Evolutionary conservation across 331 rosid species (phyloP).

Genomic region (Rosa hybrid): DNA sequence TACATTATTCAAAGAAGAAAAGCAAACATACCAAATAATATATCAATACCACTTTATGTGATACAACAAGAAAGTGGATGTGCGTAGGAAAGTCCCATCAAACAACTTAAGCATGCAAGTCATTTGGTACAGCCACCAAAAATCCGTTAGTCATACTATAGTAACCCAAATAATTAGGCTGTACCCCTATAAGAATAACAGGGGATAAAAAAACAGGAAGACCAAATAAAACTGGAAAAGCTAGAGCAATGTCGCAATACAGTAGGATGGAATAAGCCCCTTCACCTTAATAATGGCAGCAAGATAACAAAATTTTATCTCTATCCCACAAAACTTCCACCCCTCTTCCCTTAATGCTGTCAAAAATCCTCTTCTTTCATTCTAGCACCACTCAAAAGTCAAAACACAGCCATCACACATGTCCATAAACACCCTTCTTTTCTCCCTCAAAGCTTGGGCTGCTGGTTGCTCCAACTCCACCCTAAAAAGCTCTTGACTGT

Average conservation of each 20-base stretch:
- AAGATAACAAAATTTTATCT: background rate
- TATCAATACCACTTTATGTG: background rate
- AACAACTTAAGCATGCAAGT: background rate
- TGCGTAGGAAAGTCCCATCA: background rate
- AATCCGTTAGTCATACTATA: background rate
- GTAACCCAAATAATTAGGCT: background rate
- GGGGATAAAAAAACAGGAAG: background rate
- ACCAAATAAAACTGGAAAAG: background rate
- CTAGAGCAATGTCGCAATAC: background rate
- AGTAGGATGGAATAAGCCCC: background rate
- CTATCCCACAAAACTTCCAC: background rate
- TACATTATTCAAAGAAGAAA: background rate
- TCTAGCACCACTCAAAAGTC: background rate
- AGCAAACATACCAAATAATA: too few relatives aligned
- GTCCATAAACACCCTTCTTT: background rate
- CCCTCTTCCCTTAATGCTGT: background rate
- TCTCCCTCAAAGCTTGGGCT: background rate
- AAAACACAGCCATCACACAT: background rate
- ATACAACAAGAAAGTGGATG: background rate
- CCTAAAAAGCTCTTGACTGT: background rate
- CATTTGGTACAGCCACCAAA: background rate
- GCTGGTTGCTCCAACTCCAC: slow-evolving; percentile 1
- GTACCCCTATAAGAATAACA: background rate
- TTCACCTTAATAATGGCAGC: background rate
- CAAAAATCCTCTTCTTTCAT: background rate